Evolutionary conservation across 805 yeast genomes (phyloP).

Genomic region (Ogataea thermomethanolica): DNA sequence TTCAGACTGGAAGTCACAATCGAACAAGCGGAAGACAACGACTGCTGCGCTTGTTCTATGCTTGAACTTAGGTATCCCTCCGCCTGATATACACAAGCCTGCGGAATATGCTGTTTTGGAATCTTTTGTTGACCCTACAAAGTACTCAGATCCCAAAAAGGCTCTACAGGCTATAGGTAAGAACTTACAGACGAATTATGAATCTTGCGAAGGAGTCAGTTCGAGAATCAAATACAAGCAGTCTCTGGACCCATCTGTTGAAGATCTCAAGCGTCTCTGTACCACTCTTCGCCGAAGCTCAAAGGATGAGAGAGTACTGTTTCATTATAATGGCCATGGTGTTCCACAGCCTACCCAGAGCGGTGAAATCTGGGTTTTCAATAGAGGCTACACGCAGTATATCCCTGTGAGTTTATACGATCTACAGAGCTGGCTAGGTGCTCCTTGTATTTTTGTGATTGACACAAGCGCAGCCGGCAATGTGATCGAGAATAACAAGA

Average conservation of each 20-base stretch:
- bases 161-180: constrained; percentile 92
- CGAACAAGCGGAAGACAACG: constrained; percentile 88
- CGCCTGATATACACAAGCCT: constrained; percentile 92
- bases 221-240: constrained; percentile 87
- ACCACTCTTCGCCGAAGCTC: constrained; percentile 85
- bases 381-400: constrained; percentile 94
- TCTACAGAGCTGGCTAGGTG: constrained; percentile 95
- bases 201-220: constrained; percentile 56
- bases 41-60: constrained; percentile 91
- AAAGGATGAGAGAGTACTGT: constrained; percentile 86
- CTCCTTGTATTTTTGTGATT: constrained; percentile 92
- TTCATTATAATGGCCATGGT: constrained; percentile 97
- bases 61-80: constrained; percentile 91
- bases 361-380: constrained; percentile 98
- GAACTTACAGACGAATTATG: constrained; percentile 82
- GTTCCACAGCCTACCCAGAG: constrained; percentile 95
- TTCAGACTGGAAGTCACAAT: constrained; percentile 86
- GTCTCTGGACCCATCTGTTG: constrained; percentile 90
- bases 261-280: constrained; percentile 89
- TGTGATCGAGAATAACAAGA: constrained; percentile 82
- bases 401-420: constrained; percentile 96
- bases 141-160: constrained; percentile 78
- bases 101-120: constrained; percentile 90
- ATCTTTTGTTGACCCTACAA: constrained; percentile 89
- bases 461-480: constrained; percentile 96